Base-by-base conservation (phyloP, 2,329 filamentous ascomycete genomes). In the Venturia asperata region DNA sequence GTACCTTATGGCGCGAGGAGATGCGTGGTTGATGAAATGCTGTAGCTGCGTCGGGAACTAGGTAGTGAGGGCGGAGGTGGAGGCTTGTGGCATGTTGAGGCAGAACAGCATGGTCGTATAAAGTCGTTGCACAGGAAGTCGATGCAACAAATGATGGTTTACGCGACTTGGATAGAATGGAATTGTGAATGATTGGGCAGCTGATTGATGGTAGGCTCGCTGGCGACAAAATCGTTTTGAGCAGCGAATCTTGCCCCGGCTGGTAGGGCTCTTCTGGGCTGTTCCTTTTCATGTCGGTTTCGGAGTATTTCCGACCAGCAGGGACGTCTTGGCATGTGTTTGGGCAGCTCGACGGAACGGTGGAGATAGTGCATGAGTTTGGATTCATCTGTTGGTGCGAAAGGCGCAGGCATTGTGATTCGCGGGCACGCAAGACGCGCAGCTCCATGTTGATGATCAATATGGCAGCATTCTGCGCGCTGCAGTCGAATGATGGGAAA, bases 401-500 rank as follows among this genome's bases (percentile, higher is more conserved):
- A n/a, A 4, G 5, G 52, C 30, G 52, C 17, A 37, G 52, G 52
- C 27, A 58, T 58, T 34, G 52, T 58, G 52, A 58, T n/a, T 58
- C 49, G 49, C 6, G 30, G 30, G 24, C 11, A 17, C 4, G 24
- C 11, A 30, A 30, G 49, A 56, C 27, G 49, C 4, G 49, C 30
- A 4, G 19, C 34, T 47, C 15, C 45, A n/a, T 47, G 49, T n/a
- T 37, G 52, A 19, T 13, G 47, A 27, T 9, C 30, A 6, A 34
- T 34, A 34, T 3, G 17, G 9, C 24, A 58, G 52, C 52, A 21
- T 21, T 21, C 7, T 34, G 3, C 30, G 30, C 30, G 6, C 30
- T 34, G 30, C 30, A 34, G 30, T 34, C 30, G 30, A 21, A 21
- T 24, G 3, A 19, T 47, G 3, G 1, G n/a, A 11, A 47, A 47